Base-by-base conservation (phyloP, 305 asterid species). In the Solanum hybrid region DNA sequence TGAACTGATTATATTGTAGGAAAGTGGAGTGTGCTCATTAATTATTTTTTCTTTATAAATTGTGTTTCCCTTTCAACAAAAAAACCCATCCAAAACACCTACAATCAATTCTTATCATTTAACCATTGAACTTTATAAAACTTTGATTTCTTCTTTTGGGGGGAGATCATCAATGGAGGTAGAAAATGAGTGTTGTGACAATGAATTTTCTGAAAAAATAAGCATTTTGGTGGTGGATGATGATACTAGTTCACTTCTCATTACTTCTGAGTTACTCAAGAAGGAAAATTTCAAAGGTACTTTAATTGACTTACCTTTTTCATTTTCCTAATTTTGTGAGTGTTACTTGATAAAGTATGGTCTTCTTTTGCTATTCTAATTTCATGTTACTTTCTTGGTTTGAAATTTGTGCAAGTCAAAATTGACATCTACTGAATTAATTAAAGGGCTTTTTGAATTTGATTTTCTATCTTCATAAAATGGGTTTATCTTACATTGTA, bases 201-300 rank as follows among this genome's bases (percentile, higher is more conserved):
- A 16, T 26, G 87, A 83, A 42, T 16, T 46, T 83, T 14, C 6
- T 8, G 37, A 42, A 83, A 42, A 91, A 13, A 37, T 90, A 24
- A 95, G 89, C 86, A 89, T 93, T 92, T 75, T 95, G 91, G 95
- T 94, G 71, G 97, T 94, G 6, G 97, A 95, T 77, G 96, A 95
- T 92, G 97, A 95, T 90, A 85, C 90, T 3, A 92, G 94, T 0
- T 94, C 95, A 87, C 96, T 95, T 77, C 22, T 95, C 88, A 91
- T 95, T 84, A 92, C 93, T 89, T 92, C 95, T 90, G 95, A 94
- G 37, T 89, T 89, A 46, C 95, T 95, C 69, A 92, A 89, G 90
- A 93, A 90, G 89, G 90, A 92, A 78, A 92, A 92, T 13, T 92
- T 92, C 89, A 75, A 89, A 90, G 96, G 97, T 95, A 92, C 16